Base-by-base conservation (phyloP, 345 rosid species). In the Eucalyptus pauciflora region DNA sequence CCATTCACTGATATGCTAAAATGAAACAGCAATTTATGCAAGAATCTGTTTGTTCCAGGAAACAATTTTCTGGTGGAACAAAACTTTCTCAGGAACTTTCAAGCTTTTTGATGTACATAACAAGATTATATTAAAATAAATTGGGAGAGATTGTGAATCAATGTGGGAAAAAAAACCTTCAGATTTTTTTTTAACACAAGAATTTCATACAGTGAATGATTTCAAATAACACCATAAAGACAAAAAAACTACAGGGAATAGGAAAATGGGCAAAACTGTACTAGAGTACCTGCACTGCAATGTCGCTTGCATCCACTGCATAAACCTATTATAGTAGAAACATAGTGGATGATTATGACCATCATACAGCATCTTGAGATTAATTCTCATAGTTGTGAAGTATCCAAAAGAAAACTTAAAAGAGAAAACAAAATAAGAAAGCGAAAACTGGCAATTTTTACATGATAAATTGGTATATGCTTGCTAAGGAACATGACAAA, bases 281-380 rank as follows among this genome's bases (percentile, higher is more conserved):
- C 27, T 52, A 91, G 58, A 88, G 88, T 93, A 98, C 99, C 99
- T 97, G 99, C 89, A 95, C 94, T 41, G 99, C 98, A 90, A 98
- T 98, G 89, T 94, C 97, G 94, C 99, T 98, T 60, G 99, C 99
- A 92, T 98, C 99, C 91, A 98, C 97, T 46, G 99, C 99, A 91
- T 98, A 98, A 51, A 98, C 99, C 99, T 98, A 96, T 79, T 41
- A 89, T 89, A 64, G 86, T 51, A 91, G 87, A 89, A 79, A 86
- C 48, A 87, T 33, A 33, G 33, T 20, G 29, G 16, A 86, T 86
- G 45, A 50, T 41, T 52, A 7, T 12, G n/a, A 87, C 24, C 60
- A 89, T 41, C 85, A 76, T 76, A 41, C 85, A 76, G 48, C 48
- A 76, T 76, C 83, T 18, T 76, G 83, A 76, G 83, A 41, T 37